phyloP scores from a whole-genome alignment of 441 rosid species.

The Euphorbia celastroides region DNA sequence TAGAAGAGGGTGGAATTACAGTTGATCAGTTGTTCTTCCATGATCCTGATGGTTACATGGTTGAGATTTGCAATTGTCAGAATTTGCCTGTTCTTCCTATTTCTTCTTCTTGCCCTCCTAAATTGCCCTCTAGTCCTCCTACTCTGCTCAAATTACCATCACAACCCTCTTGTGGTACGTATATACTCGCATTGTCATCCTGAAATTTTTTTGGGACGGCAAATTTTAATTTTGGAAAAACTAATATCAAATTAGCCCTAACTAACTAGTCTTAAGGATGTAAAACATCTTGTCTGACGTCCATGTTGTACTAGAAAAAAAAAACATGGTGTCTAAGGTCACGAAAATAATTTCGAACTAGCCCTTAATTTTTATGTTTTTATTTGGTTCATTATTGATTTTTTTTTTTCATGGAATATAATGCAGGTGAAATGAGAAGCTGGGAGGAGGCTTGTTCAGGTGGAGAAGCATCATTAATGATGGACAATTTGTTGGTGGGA shows the following conservation, averaged over 20 bases:
- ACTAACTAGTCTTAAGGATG: too few relatives aligned
- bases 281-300: too few relatives aligned
- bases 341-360: not conserved
- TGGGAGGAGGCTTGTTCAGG: constrained; percentile 19
- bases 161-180: constrained; percentile 10
- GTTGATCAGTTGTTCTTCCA: constrained; percentile 59
- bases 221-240: too few relatives aligned
- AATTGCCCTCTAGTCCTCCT: constrained; percentile 21
- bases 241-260: too few relatives aligned
- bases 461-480: constrained; percentile 35
- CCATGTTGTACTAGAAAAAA: too few relatives aligned
- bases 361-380: not conserved
- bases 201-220: too few relatives aligned
- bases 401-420: not conserved
- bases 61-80: constrained; percentile 52
- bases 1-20: constrained; percentile 42
- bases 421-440: constrained; percentile 22
- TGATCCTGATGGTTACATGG: constrained; percentile 57
- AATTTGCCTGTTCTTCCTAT: constrained; percentile 48
- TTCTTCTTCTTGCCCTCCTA: constrained; percentile 34
- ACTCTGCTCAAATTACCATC: not conserved
- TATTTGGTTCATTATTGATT: too few relatives aligned
- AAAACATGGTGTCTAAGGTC: too few relatives aligned
- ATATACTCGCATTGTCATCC: not conserved
- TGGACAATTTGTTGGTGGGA: constrained; percentile 37